Percentiles rank a stretch among this genome's conserved stretches.
Conservation (phyloP, 83 land plant species). For the Picea abies region DNA sequence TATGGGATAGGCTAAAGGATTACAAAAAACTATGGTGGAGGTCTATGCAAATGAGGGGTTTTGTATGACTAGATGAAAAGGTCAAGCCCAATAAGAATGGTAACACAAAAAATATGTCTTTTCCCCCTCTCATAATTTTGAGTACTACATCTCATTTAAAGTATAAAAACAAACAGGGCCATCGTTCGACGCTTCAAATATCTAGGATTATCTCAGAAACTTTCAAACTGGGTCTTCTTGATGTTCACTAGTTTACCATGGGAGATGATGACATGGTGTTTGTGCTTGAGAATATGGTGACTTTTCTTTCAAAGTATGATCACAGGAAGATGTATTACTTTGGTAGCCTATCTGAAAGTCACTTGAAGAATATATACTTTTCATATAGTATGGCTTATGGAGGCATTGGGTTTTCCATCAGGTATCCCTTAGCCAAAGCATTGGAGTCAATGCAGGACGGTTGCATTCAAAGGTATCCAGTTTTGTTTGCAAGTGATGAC, state of each 20-base stretch:
- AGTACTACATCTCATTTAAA: slow-evolving; percentile 67
- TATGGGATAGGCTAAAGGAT: slow-evolving; percentile 66
- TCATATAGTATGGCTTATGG: slow-evolving; percentile 36
- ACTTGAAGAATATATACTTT: slow-evolving; percentile 19
- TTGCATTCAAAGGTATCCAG: slow-evolving; percentile 21
- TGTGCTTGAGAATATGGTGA: too few species aligned
- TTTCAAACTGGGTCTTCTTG: too few species aligned
- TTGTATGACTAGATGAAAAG: slow-evolving; percentile 68
- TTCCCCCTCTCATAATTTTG: slow-evolving; percentile 56
- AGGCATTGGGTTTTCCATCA: slow-evolving; percentile 30
- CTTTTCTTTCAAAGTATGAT: too few species aligned
- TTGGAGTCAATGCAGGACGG: slow-evolving; percentile 22
- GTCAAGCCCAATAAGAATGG: slow-evolving; percentile 12
- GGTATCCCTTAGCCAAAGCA: slow-evolving; percentile 31
- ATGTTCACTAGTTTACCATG: too few species aligned
- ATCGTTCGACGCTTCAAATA: slow-evolving; percentile 28
- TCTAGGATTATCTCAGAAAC: too few species aligned
- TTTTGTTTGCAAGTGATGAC: slow-evolving; percentile 30
- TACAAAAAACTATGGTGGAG: slow-evolving; percentile 79
- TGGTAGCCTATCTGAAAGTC: too few species aligned
- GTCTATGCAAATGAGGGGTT: slow-evolving; percentile 56
- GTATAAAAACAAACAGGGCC: slow-evolving; percentile 73
- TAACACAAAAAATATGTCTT: neutral
- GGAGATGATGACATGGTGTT: too few species aligned
- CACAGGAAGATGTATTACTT: too few species aligned